These are phyloP conservation scores for Vitis hybrid DNA, from an alignment of 177 flowering plant species.

Conservation along the genomic window DNA sequence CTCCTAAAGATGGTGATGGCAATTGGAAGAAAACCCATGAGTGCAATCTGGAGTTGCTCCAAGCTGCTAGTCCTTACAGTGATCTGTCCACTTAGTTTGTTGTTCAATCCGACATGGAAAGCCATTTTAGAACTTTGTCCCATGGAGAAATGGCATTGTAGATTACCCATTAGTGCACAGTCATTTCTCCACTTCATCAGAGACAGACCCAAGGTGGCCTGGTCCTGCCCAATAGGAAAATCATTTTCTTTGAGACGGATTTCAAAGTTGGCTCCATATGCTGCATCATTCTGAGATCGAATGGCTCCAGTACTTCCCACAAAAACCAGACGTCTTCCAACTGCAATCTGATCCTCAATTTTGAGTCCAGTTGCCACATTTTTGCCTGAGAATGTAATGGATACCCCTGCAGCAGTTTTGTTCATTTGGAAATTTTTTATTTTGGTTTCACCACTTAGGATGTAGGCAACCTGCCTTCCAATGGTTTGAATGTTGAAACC, in stretches of 20 bases:
- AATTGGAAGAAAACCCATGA: constrained; percentile 40
- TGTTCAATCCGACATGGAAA: constrained; percentile 69
- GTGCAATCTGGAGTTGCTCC: constrained; percentile 80
- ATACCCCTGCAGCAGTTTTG: constrained; percentile 66
- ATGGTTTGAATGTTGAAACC: constrained; percentile 81
- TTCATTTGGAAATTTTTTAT: constrained; percentile 64
- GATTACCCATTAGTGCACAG: constrained; percentile 65
- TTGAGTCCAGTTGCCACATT: constrained; percentile 72
- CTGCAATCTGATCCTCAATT: constrained; percentile 67
- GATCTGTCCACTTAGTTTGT: constrained; percentile 77
- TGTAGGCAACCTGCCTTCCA: constrained; percentile 72
- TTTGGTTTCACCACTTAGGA: constrained; percentile 73
- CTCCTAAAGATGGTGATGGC: too few relatives aligned
- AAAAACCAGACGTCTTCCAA: constrained; percentile 59
- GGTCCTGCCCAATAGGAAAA: constrained; percentile 79
- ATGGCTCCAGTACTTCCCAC: constrained; percentile 73
- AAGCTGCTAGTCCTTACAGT: constrained; percentile 75
- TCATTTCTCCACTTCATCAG: constrained; percentile 81
- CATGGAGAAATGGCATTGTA: constrained; percentile 66
- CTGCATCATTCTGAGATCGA: constrained; percentile 63
- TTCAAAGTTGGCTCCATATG: constrained; percentile 82
- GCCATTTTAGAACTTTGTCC: constrained; percentile 72
- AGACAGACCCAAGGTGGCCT: constrained; percentile 63
- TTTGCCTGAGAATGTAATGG: constrained; percentile 72
- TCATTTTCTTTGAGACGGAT: constrained; percentile 64